Evolutionary conservation across 2,329 filamentous ascomycete genomes (phyloP).

Genomic region (Pseudofabraea citricarpa): DNA sequence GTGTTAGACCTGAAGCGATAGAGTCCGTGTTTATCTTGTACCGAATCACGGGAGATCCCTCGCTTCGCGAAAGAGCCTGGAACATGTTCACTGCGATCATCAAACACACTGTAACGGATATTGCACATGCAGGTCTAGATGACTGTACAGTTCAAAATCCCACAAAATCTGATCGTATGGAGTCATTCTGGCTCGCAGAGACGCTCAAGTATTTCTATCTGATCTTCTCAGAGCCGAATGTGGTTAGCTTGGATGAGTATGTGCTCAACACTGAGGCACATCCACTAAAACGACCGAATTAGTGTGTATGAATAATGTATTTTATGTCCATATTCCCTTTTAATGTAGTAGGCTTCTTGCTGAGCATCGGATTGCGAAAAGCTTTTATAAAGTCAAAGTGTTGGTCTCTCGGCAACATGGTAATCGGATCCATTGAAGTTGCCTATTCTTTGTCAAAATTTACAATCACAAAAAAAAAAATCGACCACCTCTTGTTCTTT

Average conservation of each 20-base stretch:
- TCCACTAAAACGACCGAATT: slow-evolving; percentile 12
- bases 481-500: no score
- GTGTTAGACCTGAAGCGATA: slow-evolving; percentile 52
- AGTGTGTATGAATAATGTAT: no score
- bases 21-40: slow-evolving; percentile 61
- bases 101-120: slow-evolving; percentile 32
- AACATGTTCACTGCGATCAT: slow-evolving; percentile 39
- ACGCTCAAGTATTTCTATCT: slow-evolving; percentile 81
- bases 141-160: slow-evolving; percentile 26
- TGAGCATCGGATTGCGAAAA: no score
- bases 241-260: slow-evolving; percentile 59
- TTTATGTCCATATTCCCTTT: no score
- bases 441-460: no score
- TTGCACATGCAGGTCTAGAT: slow-evolving; percentile 33
- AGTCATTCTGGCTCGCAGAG: slow-evolving; percentile 61
- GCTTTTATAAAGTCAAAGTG: no score
- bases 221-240: slow-evolving; percentile 61
- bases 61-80: slow-evolving; percentile 36
- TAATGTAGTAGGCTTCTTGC: no score
- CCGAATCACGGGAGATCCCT: slow-evolving; percentile 8
- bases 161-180: slow-evolving; percentile 48
- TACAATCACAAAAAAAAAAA: no score
- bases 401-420: no score
- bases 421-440: no score
- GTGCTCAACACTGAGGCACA: slow-evolving; percentile 42